Percentiles rank a stretch among this genome's conserved stretches.
phyloP scores from a whole-genome alignment of 345 rosid species.

The Salix dunnii region DNA sequence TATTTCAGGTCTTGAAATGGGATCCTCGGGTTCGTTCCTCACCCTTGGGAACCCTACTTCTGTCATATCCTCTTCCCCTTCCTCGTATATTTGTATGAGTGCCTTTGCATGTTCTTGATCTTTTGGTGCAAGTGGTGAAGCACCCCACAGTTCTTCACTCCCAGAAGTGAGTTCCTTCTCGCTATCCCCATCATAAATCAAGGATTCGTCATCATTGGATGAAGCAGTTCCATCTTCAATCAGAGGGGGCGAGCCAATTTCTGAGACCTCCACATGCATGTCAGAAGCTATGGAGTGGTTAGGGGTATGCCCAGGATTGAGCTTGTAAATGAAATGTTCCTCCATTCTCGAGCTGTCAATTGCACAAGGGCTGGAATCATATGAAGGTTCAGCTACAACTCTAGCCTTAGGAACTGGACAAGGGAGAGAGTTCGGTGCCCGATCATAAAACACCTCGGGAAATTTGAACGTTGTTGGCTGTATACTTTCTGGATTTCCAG shows the following conservation, averaged over 20 bases:
- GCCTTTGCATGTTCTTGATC: slow-evolving; percentile 25
- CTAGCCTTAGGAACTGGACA: slow-evolving; percentile 40
- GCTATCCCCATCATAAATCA: slow-evolving; percentile 46
- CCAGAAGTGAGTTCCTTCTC: slow-evolving; percentile 38
- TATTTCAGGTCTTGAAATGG: slow-evolving; percentile 15
- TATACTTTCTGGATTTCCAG: slow-evolving; percentile 19
- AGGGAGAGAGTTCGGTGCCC: slow-evolving; percentile 22
- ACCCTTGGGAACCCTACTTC: slow-evolving; percentile 8
- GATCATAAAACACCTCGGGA: slow-evolving; percentile 18
- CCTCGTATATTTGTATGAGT: slow-evolving; percentile 17
- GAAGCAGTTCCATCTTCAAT: slow-evolving; percentile 52
- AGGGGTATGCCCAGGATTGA: slow-evolving; percentile 45
- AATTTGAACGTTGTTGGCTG: slow-evolving; percentile 21
- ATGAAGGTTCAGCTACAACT: slow-evolving; percentile 16
- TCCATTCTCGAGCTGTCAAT: slow-evolving; percentile 36
- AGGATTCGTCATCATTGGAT: slow-evolving; percentile 54
- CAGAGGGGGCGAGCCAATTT: slow-evolving; percentile 63
- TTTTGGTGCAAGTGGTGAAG: slow-evolving; percentile 29
- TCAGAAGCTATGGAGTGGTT: slow-evolving; percentile 78
- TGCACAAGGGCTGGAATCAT: slow-evolving; percentile 40
- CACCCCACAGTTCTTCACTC: slow-evolving; percentile 50
- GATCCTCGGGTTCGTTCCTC: slow-evolving; percentile 16
- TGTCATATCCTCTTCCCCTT: slow-evolving; percentile 11
- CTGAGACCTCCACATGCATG: slow-evolving; percentile 93
- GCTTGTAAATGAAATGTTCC: slow-evolving; percentile 36